Percentiles rank a stretch among this genome's conserved stretches.
These are phyloP conservation scores for Arxiozyma heterogenica DNA, from an alignment of 1,139 yeast species.

Conservation along the genomic window DNA sequence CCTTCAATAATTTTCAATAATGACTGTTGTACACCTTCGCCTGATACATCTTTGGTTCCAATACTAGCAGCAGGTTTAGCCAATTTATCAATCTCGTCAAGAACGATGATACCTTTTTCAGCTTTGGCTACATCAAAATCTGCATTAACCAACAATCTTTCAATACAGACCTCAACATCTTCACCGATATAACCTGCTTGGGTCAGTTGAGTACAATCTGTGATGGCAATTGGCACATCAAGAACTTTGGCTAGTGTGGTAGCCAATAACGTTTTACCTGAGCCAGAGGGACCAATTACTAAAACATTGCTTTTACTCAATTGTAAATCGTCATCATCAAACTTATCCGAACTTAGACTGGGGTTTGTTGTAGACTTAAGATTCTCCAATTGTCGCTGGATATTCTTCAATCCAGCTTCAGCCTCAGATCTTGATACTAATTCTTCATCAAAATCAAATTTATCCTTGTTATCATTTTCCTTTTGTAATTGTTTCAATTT, in stretches of 20 bases:
- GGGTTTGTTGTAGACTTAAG: constrained; percentile 12
- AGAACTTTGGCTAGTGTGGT: constrained; percentile 41
- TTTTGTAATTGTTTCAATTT: constrained; percentile 12
- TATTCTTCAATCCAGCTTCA: constrained; percentile 24
- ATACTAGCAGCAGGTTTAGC: constrained; percentile 38
- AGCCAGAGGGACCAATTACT: constrained; percentile 47
- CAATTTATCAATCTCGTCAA: constrained; percentile 47
- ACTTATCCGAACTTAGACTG: background rate
- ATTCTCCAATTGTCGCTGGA: constrained; percentile 24
- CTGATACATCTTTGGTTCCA: constrained; percentile 46
- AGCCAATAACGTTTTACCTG: constrained; percentile 47
- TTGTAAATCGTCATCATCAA: constrained; percentile 33
- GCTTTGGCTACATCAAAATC: constrained; percentile 41
- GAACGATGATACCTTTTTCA: constrained; percentile 44
- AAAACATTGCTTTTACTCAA: constrained; percentile 44
- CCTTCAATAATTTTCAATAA: constrained; percentile 46
- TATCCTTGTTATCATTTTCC: constrained; percentile 2
- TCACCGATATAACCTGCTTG: constrained; percentile 55
- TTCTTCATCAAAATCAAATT: constrained; percentile 5
- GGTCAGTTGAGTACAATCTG: constrained; percentile 48
- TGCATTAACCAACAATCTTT: constrained; percentile 39
- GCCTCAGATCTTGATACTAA: constrained; percentile 22
- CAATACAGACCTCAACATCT: constrained; percentile 46
- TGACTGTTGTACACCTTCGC: constrained; percentile 53
- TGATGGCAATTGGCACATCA: constrained; percentile 45